Base-by-base conservation (phyloP, 1,284 basidiomycete genomes). In the Ustilago trichophora region DNA sequence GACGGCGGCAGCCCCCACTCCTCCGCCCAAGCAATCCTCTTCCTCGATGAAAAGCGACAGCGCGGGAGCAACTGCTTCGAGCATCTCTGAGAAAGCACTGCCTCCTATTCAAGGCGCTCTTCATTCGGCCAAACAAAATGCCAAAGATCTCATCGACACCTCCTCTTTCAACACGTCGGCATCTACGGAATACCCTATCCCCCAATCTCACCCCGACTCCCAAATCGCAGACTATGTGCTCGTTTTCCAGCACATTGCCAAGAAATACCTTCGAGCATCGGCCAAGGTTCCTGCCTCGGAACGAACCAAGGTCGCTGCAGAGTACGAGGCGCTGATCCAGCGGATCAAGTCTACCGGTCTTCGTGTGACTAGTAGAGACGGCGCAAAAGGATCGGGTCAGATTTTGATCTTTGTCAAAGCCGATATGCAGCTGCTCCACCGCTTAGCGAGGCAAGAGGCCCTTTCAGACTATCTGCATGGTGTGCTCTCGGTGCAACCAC, bases 381-480 rank as follows among this genome's bases (percentile, higher is more conserved):
- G 68, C 0, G 50, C 42, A n/a, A 51, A 58, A 19, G 56, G 48
- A 1, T 48, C 37, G 4, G 72, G 75, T 16, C 51, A 63, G 27
- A 57, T 81, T 15, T 33, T 76, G 15, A 46, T 81, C 43, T 80
- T 81, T 53, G 77, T 81, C 27, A 58, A 54, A 34, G 75, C 69
- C 1, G 57, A 60, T 11, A 32, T 45, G 12, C 36, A 52, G 51
- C 52, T 65, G 0, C 36, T 77, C 11, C 52, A 59, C 16, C 34
- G 35, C 9, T 19, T 69, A 22, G 63, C 64, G 3, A 24, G 47
- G 3, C 51, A 60, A 18, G 72, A 77, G 32, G 59, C 71, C 22
- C 55, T 73, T 16, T 53, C 60, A 19, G 78, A 77, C 53, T 78
- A 75, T 38, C 52, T 80, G 19, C 66, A 73, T 35, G 77, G 76